These are phyloP conservation scores for Limnomonas spitsbergensis DNA, from an alignment of 139 green algal genomes.

Conservation along the genomic window DNA sequence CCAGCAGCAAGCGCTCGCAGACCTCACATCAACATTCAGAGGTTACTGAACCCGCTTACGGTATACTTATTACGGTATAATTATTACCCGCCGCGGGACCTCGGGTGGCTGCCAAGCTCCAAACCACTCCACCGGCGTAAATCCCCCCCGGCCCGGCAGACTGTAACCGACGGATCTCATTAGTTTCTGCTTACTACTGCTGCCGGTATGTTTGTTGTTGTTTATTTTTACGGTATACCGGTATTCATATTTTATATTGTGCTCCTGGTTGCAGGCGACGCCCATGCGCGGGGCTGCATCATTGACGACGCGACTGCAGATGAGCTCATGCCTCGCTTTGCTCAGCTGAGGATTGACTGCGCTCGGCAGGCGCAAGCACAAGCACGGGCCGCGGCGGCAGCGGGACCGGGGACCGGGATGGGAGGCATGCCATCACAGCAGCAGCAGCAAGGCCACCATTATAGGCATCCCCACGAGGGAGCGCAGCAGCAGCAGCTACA, in stretches of 20 bases:
- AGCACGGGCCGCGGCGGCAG: too few relatives aligned
- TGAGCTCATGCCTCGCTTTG: conserved; percentile 34
- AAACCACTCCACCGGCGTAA: too few relatives aligned
- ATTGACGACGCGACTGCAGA: conserved; percentile 51
- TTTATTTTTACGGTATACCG: background rate
- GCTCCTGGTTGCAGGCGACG: conserved; percentile 17
- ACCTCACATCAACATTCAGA: too few relatives aligned
- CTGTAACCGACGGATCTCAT: too few relatives aligned
- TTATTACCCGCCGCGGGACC: background rate
- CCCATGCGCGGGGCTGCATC: conserved; percentile 43
- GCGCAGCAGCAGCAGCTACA: background rate
- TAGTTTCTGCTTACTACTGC: too few relatives aligned
- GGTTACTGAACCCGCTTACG: too few relatives aligned
- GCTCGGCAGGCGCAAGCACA: background rate
- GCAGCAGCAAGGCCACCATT: background rate
- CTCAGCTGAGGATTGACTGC: background rate
- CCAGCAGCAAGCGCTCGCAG: too few relatives aligned
- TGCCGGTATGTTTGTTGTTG: background rate
- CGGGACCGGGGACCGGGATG: too few relatives aligned
- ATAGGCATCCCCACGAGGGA: background rate
- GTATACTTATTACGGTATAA: too few relatives aligned
- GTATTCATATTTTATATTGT: conserved; percentile 2
- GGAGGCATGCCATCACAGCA: too few relatives aligned
- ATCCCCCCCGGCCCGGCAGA: too few relatives aligned
- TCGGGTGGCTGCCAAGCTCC: background rate